Evolutionary conservation across 2,329 filamentous ascomycete species (phyloP).

Genomic region (Talaromyces atroroseus): DNA sequence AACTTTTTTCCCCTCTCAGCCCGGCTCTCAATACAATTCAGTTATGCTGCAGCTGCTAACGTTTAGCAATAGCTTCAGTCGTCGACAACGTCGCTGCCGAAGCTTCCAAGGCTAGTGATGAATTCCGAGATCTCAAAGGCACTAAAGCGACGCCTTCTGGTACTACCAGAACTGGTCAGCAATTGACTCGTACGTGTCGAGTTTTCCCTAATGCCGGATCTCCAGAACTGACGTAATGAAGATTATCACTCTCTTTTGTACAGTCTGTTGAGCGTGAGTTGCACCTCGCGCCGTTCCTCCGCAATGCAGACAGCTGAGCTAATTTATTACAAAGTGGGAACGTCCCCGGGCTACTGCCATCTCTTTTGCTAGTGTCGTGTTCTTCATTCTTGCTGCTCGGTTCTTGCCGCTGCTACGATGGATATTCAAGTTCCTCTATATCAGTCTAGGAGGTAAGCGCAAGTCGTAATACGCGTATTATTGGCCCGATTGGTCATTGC

Average conservation of each 20-base stretch:
- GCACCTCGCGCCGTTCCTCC: not conserved
- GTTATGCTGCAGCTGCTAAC: slow-evolving; percentile 14
- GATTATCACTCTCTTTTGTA: slow-evolving; percentile 65
- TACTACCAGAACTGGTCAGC: slow-evolving; percentile 55
- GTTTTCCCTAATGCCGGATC: not conserved
- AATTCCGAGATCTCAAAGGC: slow-evolving; percentile 55
- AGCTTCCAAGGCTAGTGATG: slow-evolving; percentile 50
- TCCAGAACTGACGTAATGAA: slow-evolving; percentile 19
- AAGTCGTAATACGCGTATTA: not conserved
- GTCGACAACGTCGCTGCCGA: slow-evolving; percentile 54
- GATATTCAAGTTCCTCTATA: slow-evolving; percentile 55
- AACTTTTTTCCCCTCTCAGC: not conserved
- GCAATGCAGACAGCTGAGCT: slow-evolving; percentile 1
- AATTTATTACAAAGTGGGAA: slow-evolving; percentile 48
- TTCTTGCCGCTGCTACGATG: slow-evolving; percentile 60
- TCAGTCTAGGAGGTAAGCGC: slow-evolving; percentile 53
- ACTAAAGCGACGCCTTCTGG: slow-evolving; percentile 47
- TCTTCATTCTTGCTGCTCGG: slow-evolving; percentile 58
- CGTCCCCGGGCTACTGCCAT: slow-evolving; percentile 60
- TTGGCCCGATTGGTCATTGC: not conserved
- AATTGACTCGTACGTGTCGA: slow-evolving; percentile 51
- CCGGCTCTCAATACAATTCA: not conserved
- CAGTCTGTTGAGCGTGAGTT: slow-evolving; percentile 55
- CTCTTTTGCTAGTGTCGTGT: slow-evolving; percentile 51
- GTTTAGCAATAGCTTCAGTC: slow-evolving; percentile 43